Conservation (phyloP, 2,329 filamentous ascomycete genomes). For the Penicillium sp. region DNA sequence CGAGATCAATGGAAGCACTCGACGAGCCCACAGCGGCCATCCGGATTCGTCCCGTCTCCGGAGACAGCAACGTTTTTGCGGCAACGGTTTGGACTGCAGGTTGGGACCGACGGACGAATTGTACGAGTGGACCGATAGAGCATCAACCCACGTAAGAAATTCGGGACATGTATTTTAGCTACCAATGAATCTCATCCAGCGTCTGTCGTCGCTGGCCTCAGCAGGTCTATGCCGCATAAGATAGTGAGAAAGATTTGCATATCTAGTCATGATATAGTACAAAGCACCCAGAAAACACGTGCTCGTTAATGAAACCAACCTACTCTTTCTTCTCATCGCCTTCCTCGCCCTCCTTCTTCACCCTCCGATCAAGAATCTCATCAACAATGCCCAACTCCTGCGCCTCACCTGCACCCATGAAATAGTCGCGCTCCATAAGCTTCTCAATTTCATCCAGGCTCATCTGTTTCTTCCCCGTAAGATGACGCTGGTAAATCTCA, state of each 20-base stretch:
- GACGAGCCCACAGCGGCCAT: constrained; percentile 23
- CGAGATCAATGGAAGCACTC: constrained; percentile 45
- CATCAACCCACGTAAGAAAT: not conserved
- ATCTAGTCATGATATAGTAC: constrained; percentile 13
- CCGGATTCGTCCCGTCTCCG: constrained; percentile 34
- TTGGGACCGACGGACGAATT: constrained; percentile 40
- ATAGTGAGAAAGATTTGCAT: not conserved
- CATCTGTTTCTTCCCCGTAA: constrained; percentile 72
- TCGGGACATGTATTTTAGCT: constrained; percentile 14
- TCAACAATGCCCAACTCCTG: constrained; percentile 90
- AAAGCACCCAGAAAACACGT: not conserved
- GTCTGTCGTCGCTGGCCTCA: not conserved
- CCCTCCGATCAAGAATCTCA: constrained; percentile 69
- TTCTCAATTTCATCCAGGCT: constrained; percentile 83
- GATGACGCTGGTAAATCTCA: constrained; percentile 82
- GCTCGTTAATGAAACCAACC: not conserved
- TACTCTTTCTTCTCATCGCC: constrained; percentile 23
- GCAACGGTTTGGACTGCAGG: constrained; percentile 43
- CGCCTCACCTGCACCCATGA: constrained; percentile 86
- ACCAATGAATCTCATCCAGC: not conserved
- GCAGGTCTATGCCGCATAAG: no score
- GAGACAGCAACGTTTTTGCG: constrained; percentile 43
- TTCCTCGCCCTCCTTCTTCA: constrained; percentile 32
- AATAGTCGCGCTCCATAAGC: constrained; percentile 97
- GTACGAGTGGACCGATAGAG: constrained; percentile 33